Evolutionary conservation across 441 rosid species (phyloP).

Genomic region (Syzygium syzygioides): DNA sequence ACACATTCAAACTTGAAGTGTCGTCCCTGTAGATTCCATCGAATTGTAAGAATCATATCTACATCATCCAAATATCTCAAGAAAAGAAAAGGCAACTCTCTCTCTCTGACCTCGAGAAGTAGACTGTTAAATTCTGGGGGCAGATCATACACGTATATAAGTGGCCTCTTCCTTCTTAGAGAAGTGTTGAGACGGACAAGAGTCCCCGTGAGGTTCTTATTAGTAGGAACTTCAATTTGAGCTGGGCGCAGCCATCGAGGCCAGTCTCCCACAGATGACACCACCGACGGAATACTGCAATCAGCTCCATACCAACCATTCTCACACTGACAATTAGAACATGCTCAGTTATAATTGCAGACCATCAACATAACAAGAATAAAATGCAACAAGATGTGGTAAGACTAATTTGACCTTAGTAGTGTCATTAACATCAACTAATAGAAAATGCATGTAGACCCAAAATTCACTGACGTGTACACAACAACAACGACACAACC

Average conservation of each 20-base stretch:
- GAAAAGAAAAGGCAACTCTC: constrained; percentile 3
- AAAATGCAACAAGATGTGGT: not conserved
- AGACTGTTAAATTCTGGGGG: constrained; percentile 89
- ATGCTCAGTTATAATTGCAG: not conserved
- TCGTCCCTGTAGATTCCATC: constrained; percentile 58
- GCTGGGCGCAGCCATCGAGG: constrained; percentile 96
- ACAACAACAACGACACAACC: not conserved
- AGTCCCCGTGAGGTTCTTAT: constrained; percentile 23
- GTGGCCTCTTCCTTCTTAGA: constrained; percentile 80
- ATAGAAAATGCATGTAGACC: not conserved
- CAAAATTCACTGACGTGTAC: not conserved
- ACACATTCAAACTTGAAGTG: constrained; percentile 88
- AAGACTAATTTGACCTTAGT: not conserved
- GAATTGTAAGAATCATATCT: constrained; percentile 13
- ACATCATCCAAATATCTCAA: constrained; percentile 3
- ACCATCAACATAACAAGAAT: not conserved
- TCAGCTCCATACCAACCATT: constrained; percentile 92
- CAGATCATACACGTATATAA: constrained; percentile 87
- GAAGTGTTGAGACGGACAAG: constrained; percentile 51
- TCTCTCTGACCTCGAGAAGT: constrained; percentile 76
- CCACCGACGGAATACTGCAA: constrained; percentile 81
- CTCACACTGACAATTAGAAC: constrained; percentile 47
- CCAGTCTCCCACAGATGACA: constrained; percentile 73
- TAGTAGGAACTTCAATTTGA: constrained; percentile 58
- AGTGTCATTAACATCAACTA: not conserved